phyloP scores from a whole-genome alignment of 1,284 basidiomycete genomes.

The Naganishia sp. region DNA sequence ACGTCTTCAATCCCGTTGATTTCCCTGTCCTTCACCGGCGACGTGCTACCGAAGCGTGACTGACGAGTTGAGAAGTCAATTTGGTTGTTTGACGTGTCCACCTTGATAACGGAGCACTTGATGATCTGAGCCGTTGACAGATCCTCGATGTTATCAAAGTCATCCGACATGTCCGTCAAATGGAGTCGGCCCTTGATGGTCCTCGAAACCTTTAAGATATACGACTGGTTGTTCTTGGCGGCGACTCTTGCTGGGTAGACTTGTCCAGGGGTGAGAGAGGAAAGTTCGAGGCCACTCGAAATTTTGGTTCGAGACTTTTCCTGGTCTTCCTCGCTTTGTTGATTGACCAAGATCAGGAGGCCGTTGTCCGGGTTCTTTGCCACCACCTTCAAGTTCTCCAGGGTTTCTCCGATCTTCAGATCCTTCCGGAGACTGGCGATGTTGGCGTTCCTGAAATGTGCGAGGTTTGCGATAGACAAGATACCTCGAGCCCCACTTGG shows the following conservation, averaged over 20 bases:
- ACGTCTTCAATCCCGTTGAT: conserved; percentile 67
- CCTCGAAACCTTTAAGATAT: conserved; percentile 71
- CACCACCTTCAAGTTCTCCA: conserved; percentile 80
- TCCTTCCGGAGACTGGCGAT: conserved; percentile 69
- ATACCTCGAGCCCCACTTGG: conserved; percentile 75
- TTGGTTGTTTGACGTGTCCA: conserved; percentile 67
- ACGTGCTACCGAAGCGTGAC: conserved; percentile 60
- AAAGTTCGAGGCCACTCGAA: conserved; percentile 53
- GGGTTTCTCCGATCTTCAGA: conserved; percentile 70
- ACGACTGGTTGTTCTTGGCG: conserved; percentile 65
- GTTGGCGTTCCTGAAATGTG: conserved; percentile 71
- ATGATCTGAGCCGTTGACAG: conserved; percentile 57
- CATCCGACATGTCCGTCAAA: conserved; percentile 77
- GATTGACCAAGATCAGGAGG: conserved; percentile 78
- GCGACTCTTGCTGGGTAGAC: conserved; percentile 75
- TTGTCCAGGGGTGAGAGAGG: conserved; percentile 68
- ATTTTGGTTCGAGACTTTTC: conserved; percentile 57
- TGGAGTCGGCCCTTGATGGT: conserved; percentile 73
- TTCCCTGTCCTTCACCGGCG: conserved; percentile 68
- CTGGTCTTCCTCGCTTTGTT: conserved; percentile 55
- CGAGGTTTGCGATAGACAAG: conserved; percentile 80
- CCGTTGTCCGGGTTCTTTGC: conserved; percentile 86
- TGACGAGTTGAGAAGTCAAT: conserved; percentile 75
- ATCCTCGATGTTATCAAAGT: conserved; percentile 61
- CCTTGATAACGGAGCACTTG: conserved; percentile 67